Evolutionary conservation across 2,329 filamentous ascomycete genomes (phyloP).

Genomic region (Fusarium tricinctum): DNA sequence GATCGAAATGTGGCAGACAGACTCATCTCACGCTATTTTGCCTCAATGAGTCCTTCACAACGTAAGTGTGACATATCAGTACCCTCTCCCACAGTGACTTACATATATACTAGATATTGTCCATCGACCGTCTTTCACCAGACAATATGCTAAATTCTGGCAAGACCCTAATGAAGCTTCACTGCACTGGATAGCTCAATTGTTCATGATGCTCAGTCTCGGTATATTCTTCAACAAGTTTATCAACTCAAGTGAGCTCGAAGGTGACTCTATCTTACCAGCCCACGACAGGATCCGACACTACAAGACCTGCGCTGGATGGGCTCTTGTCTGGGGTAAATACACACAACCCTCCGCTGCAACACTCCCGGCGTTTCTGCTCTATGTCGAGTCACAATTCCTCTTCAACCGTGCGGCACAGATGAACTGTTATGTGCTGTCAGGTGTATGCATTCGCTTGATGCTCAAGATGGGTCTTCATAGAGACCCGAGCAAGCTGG

Average conservation of each 20-base stretch:
- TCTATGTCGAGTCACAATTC: constrained; percentile 69
- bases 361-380: constrained; percentile 65
- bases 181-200: constrained; percentile 64
- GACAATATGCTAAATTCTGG: constrained; percentile 65
- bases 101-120: constrained; percentile 60
- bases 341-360: constrained; percentile 64
- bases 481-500: constrained; percentile 66
- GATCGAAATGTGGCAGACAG: constrained; percentile 62
- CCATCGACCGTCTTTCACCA: constrained; percentile 67
- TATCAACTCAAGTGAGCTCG: constrained; percentile 60
- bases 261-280: constrained; percentile 56
- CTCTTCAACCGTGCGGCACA: constrained; percentile 64
- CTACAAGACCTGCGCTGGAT: constrained; percentile 65
- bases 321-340: constrained; percentile 64
- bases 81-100: background rate
- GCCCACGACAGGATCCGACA: constrained; percentile 61
- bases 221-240: constrained; percentile 62
- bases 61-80: constrained; percentile 54
- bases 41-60: constrained; percentile 65
- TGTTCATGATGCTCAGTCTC: constrained; percentile 63
- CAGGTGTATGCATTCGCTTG: constrained; percentile 64
- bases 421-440: constrained; percentile 68
- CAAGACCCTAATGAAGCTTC: constrained; percentile 57
- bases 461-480: constrained; percentile 72
- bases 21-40: constrained; percentile 67